These are phyloP conservation scores for Rhizopogon sp. DNA, from an alignment of 768 basidiomycete species.

Conservation along the genomic window DNA sequence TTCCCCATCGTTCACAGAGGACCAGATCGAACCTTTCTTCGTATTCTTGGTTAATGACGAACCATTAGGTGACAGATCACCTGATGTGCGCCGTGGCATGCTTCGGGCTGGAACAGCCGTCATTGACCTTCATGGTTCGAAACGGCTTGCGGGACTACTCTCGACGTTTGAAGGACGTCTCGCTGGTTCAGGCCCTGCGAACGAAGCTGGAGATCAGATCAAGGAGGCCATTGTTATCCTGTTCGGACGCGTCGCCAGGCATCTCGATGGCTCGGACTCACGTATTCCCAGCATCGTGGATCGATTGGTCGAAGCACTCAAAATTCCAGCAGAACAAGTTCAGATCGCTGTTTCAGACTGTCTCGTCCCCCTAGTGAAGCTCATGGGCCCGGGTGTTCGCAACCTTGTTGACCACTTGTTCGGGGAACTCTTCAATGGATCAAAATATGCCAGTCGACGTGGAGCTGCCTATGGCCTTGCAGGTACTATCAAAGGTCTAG, in stretches of 20 bases:
- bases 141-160: constrained; percentile 68
- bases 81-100: constrained; percentile 84
- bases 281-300: constrained; percentile 82
- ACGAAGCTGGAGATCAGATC: constrained; percentile 79
- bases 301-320: constrained; percentile 81
- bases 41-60: constrained; percentile 80
- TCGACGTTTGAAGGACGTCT: constrained; percentile 79
- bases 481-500: constrained; percentile 88
- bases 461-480: constrained; percentile 97
- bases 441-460: constrained; percentile 91
- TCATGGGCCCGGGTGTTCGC: constrained; percentile 47
- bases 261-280: constrained; percentile 71
- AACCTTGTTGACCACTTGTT: constrained; percentile 73
- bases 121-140: constrained; percentile 79
- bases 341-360: constrained; percentile 97
- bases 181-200: constrained; percentile 43
- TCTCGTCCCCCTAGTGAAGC: constrained; percentile 76
- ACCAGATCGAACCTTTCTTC: constrained; percentile 70
- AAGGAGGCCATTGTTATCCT: constrained; percentile 95
- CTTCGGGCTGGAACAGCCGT: constrained; percentile 77
- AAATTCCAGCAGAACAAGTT: constrained; percentile 93
- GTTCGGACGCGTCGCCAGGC: constrained; percentile 87
- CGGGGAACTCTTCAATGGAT: constrained; percentile 66
- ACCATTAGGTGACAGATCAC: constrained; percentile 79
- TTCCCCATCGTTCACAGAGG: constrained; percentile 57